These are phyloP conservation scores for Cercophora samala DNA, from an alignment of 495 filamentous ascomycete genomes.

Conservation along the genomic window DNA sequence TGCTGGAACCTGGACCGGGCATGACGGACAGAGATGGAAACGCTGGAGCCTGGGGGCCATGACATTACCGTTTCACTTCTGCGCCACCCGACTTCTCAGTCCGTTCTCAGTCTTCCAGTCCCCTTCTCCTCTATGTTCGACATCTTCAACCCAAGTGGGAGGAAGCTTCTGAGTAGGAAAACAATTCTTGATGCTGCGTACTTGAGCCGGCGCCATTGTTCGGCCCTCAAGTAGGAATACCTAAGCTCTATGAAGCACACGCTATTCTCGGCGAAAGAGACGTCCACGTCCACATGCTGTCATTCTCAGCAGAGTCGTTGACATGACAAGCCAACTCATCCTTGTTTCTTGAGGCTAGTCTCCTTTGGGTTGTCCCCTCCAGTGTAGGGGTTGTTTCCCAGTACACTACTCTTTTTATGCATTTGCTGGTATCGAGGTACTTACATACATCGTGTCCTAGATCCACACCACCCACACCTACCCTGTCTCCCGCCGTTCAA, in stretches of 20 bases:
- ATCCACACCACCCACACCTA: neutral
- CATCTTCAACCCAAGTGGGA: neutral
- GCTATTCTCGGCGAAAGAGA: neutral
- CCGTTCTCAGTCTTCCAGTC: conserved; percentile 15
- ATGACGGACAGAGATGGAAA: conserved; percentile 21
- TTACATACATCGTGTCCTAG: neutral
- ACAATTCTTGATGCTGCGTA: neutral
- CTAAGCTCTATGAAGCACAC: neutral
- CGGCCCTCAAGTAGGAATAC: neutral
- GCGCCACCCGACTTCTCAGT: neutral
- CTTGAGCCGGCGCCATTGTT: neutral
- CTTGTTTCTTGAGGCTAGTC: neutral
- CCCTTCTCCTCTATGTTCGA: neutral
- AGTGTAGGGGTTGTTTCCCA: neutral
- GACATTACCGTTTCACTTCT: neutral
- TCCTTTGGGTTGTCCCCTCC: neutral
- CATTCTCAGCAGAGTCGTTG: neutral
- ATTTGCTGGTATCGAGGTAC: neutral
- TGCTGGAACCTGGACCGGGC: neutral
- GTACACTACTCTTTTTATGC: neutral
- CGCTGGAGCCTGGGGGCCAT: conserved; percentile 30
- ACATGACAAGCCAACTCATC: neutral
- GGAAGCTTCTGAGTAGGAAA: neutral
- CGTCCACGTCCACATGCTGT: neutral
- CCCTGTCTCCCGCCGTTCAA: conserved; percentile 5